Evolutionary conservation across 208 protist species (phyloP), one percentile per base, ranked within the genome.

Genomic region (Leishmania aethiopica): DNA sequence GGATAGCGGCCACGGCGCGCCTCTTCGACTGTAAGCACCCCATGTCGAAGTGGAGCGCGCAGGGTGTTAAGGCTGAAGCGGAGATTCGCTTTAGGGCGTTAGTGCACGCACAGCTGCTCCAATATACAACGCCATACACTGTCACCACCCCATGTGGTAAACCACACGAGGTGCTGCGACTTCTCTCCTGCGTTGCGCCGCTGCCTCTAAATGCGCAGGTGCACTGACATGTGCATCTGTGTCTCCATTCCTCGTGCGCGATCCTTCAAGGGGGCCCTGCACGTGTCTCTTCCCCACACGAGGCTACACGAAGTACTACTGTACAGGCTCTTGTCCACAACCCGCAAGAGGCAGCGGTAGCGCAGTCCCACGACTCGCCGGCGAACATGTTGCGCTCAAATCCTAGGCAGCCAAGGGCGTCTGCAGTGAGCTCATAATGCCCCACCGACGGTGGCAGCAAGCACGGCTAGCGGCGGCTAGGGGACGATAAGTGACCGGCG

Each of bases 81-180:
- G 22, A 91, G 84, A 71, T 90, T 85, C 11, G 77, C 72, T 45
- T 87, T 87, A 42, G 87, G 85, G 49, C 79, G 87, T 81, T 94
- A 92, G 60, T 84, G 88, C 13, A 89, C 69, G 77, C 89, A 91
- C 32, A 92, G 80, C 25, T 87, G 81, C 66, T 91, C 86, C 11
- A 78, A 73, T 2, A 70, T 1, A 86, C 75, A 5, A 86, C 70
- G 45, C 87, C 91, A 45, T 91, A 83, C 59, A 92, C 76, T 69
- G 73, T 78, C 74, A 91, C 79, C 49, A 85, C 81, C 17, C 87
- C 91, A 80, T 92, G 88, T 3, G 87, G 55, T 45, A 92, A 74
- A 6, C 19, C 42, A 40, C 51, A 64, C 37, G 11, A 51, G n/a
- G 42, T 22, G 59, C 11, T 60, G 35, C 32, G 47, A 51, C 53